phyloP scores from a whole-genome alignment of 345 rosid genomes.

The Syzygium grande region DNA sequence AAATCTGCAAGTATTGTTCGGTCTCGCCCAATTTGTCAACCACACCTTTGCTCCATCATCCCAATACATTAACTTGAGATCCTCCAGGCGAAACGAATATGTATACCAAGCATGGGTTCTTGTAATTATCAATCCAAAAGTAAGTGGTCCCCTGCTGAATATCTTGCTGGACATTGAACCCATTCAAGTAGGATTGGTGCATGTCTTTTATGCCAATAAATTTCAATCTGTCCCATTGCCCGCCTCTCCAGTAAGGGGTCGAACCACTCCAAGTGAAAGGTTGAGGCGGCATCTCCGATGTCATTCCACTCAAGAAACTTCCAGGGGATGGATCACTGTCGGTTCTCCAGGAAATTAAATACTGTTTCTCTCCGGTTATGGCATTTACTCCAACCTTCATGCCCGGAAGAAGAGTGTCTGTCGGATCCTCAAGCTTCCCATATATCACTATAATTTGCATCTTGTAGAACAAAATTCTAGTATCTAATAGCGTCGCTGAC shows the following conservation, averaged over 20 bases:
- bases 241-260: background rate
- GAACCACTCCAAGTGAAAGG: background rate
- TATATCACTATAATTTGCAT: background rate
- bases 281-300: background rate
- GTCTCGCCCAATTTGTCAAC: background rate
- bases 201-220: background rate
- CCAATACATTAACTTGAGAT: conserved; percentile 4
- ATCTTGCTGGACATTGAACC: background rate
- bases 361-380: background rate
- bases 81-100: conserved; percentile 8
- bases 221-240: conserved; percentile 4
- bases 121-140: background rate
- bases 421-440: conserved; percentile 37
- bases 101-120: background rate
- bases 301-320: background rate
- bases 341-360: conserved; percentile 18
- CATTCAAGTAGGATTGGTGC: background rate
- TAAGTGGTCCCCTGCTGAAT: background rate
- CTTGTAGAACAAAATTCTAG: conserved; percentile 24
- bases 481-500: conserved; percentile 14
- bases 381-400: conserved; percentile 25
- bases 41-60: background rate
- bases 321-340: conserved; percentile 21
- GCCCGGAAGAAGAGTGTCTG: conserved; percentile 22
- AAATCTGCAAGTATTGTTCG: conserved; percentile 9